Base-by-base conservation (phyloP, 2,329 filamentous ascomycete genomes). In the Pseudogymnoascus sp. region DNA sequence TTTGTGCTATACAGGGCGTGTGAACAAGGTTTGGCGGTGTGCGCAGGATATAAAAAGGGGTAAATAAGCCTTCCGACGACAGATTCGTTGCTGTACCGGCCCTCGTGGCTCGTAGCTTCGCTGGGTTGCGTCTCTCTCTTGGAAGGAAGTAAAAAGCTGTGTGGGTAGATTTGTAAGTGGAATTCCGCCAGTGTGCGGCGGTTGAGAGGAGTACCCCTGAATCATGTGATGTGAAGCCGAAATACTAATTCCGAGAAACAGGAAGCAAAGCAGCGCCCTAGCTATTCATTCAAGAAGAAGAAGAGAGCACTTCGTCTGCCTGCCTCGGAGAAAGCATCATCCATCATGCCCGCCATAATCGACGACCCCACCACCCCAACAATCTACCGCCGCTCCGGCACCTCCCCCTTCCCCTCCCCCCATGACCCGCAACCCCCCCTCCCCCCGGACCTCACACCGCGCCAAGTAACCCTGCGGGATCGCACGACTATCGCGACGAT, bases 401-500 rank as follows among this genome's bases (percentile, higher is more conserved):
- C 77, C 39, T 69, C 76, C 12, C 82, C 83, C 1, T 84, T 79
- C 68, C 81, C 82, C 60, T 74, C 74, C 59, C 71, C 77, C 34
- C 78, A 80, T n/a, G 78, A 80, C 69, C 76, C 78, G 7, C 77
- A 83, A 62, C 78, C 86, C 51, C 14, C 66, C 60, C 66, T 74
- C n/a, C 72, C 73, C 14, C 64, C 68, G 16, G 71, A 71, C 64
- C 83, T 89, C 67, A 76, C 77, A 57, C 82, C 86, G 61, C 80
- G 81, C 66, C 83, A 85, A 71, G 84, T 89, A 57, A 88, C 82
- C 1, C 79, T 90, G 57, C 81, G 86, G 66, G 86, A 89, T 72
- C 80, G 86, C 64, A 80, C 87, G 42, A 89, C 87, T 0, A 81
- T 83, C 42, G 87, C 87, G 16, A 89, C 87, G 0, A 78, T 90